phyloP scores from a whole-genome alignment of 495 filamentous ascomycete genomes.

The Podospora appendiculata region DNA sequence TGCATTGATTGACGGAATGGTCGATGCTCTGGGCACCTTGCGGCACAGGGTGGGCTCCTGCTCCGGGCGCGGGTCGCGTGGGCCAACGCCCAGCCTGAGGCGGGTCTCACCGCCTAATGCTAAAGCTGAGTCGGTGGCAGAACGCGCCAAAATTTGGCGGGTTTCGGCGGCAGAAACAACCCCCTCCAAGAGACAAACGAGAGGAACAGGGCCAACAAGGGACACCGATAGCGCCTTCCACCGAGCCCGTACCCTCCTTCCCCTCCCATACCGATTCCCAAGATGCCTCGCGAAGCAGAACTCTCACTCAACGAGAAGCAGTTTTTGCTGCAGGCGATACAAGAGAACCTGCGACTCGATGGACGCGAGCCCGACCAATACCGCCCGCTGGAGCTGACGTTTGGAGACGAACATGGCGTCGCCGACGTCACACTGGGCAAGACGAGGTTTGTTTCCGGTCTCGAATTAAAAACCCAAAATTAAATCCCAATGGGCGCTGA shows the following conservation, averaged over 20 bases:
- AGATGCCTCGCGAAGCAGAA: slow-evolving; percentile 84
- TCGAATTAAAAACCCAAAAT: too few species aligned
- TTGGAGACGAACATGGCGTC: slow-evolving; percentile 86
- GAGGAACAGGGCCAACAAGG: too few species aligned
- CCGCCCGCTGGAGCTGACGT: slow-evolving; percentile 66
- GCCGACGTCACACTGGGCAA: slow-evolving; percentile 85
- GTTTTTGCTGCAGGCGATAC: slow-evolving; percentile 68
- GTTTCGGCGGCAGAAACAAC: slow-evolving; percentile 18
- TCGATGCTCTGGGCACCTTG: not conserved
- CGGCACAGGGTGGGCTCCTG: not conserved
- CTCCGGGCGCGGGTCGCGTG: not conserved
- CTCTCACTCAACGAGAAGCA: slow-evolving; percentile 71
- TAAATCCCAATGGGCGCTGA: too few species aligned
- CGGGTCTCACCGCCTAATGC: slow-evolving; percentile 8
- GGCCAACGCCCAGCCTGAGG: too few species aligned
- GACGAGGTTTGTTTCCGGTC: slow-evolving; percentile 68
- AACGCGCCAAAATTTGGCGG: slow-evolving; percentile 22
- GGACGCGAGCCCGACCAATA: slow-evolving; percentile 71
- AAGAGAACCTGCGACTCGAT: slow-evolving; percentile 73
- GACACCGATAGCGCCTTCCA: too few species aligned
- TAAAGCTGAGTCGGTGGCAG: slow-evolving; percentile 5
- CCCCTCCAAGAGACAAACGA: slow-evolving; percentile 2
- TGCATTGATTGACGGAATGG: not conserved
- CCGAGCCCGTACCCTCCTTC: too few species aligned
- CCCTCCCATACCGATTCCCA: slow-evolving; percentile 5